Conservation (phyloP, 1,139 yeast species). For the Wickerhamomyces sp. region DNA sequence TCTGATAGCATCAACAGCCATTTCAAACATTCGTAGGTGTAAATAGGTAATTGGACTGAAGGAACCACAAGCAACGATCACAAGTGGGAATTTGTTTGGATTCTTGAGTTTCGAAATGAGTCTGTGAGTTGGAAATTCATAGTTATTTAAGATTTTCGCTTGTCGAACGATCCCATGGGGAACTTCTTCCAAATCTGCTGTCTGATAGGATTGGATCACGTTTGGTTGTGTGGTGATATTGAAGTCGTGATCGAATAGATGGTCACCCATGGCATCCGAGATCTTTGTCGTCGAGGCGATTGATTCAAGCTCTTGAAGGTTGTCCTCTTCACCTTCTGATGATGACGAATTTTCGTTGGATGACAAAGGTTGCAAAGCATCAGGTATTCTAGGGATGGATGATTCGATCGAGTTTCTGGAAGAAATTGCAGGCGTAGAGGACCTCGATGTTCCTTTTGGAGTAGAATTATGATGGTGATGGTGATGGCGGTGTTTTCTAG, state of each 20-base stretch:
- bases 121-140: slow-evolving; percentile 82
- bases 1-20: slow-evolving; percentile 92
- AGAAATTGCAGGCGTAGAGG: slow-evolving; percentile 3
- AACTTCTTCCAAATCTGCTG: slow-evolving; percentile 93
- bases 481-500: slow-evolving; percentile 26
- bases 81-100: slow-evolving; percentile 79
- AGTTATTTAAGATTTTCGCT: slow-evolving; percentile 61
- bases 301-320: no score
- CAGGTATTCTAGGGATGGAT: slow-evolving; percentile 38
- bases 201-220: slow-evolving; percentile 58
- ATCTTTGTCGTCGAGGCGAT: no score
- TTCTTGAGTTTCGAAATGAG: slow-evolving; percentile 68
- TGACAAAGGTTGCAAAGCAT: slow-evolving; percentile 40
- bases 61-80: slow-evolving; percentile 95
- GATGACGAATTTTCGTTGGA: slow-evolving; percentile 33
- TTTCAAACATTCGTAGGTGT: slow-evolving; percentile 95
- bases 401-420: slow-evolving; percentile 17
- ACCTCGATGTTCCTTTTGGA: background rate
- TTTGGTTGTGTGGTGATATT: slow-evolving; percentile 25
- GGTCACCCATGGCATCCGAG: slow-evolving; percentile 1
- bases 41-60: slow-evolving; percentile 93
- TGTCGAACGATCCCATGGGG: slow-evolving; percentile 92
- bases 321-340: slow-evolving; percentile 19
- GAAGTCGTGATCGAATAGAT: slow-evolving; percentile 6
- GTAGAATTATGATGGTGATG: slow-evolving; percentile 10